These are phyloP conservation scores for Ganoderma multipileum DNA, from an alignment of 1,284 basidiomycete species.

Conservation along the genomic window DNA sequence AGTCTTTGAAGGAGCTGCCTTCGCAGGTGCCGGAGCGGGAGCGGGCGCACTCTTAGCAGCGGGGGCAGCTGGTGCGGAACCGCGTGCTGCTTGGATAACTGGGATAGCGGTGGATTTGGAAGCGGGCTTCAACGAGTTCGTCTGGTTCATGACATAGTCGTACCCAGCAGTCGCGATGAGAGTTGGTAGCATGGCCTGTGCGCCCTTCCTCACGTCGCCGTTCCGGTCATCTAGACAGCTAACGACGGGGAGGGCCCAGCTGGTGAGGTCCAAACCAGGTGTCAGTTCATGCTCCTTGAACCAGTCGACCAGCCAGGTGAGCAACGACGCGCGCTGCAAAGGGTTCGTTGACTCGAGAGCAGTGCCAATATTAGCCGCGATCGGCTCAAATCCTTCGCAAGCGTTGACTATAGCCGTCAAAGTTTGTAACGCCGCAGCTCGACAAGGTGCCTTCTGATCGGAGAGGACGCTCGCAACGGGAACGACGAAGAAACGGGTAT, in stretches of 20 bases:
- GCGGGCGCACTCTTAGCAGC: slow-evolving; percentile 31
- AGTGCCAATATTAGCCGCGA: slow-evolving; percentile 81
- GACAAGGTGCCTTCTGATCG: slow-evolving; percentile 92
- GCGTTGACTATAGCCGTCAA: slow-evolving; percentile 87
- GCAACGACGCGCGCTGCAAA: slow-evolving; percentile 82
- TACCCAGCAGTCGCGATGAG: slow-evolving; percentile 84
- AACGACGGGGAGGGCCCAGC: slow-evolving; percentile 78
- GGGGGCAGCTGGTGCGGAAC: slow-evolving; percentile 37
- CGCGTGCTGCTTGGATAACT: slow-evolving; percentile 82
- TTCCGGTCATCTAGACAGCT: slow-evolving; percentile 91
- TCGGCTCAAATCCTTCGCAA: slow-evolving; percentile 83
- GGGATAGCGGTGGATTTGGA: slow-evolving; percentile 88
- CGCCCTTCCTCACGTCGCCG: slow-evolving; percentile 91
- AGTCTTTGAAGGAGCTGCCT: slow-evolving; percentile 35
- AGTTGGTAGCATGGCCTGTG: slow-evolving; percentile 82
- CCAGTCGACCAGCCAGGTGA: slow-evolving; percentile 88
- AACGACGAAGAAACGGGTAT: slow-evolving; percentile 78
- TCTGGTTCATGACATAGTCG: slow-evolving; percentile 88
- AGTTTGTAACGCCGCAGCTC: slow-evolving; percentile 80
- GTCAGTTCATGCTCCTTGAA: slow-evolving; percentile 71
- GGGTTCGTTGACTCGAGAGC: slow-evolving; percentile 91
- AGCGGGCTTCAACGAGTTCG: slow-evolving; percentile 89
- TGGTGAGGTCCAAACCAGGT: slow-evolving; percentile 74
- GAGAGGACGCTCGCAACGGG: slow-evolving; percentile 88
- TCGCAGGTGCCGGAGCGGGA: slow-evolving; percentile 28